These are phyloP conservation scores for Populus ilicifolia DNA, from an alignment of 345 rosid species.

Conservation along the genomic window DNA sequence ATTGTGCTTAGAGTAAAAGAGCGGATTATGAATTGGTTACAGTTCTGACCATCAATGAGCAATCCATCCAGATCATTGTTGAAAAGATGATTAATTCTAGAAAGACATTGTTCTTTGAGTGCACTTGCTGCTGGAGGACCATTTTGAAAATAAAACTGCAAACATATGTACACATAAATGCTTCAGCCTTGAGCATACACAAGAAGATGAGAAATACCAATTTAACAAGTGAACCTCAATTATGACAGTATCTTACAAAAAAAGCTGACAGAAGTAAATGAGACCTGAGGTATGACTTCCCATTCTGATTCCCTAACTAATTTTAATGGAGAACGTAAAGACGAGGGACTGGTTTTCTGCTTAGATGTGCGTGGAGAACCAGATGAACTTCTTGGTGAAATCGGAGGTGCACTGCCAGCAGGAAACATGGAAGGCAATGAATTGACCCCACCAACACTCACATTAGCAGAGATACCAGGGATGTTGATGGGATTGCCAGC, in stretches of 20 bases:
- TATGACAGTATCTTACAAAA: conserved; percentile 1
- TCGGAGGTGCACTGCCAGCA: conserved; percentile 30
- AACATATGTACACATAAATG: background rate
- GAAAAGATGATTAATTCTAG: conserved; percentile 18
- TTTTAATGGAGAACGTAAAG: conserved; percentile 21
- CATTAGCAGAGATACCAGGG: background rate
- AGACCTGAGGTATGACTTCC: conserved; percentile 34
- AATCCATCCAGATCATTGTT: conserved; percentile 20
- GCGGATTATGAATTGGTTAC: background rate
- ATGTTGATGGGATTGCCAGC: conserved; percentile 13
- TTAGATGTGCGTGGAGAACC: conserved; percentile 29
- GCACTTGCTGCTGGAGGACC: conserved; percentile 28
- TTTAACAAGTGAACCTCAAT: background rate
- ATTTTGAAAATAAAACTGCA: conserved; percentile 33
- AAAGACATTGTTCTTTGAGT: conserved; percentile 24
- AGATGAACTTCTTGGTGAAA: conserved; percentile 32
- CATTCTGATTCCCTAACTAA: conserved; percentile 14
- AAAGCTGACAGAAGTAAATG: conserved; percentile 7
- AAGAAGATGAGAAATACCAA: background rate
- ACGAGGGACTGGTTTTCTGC: conserved; percentile 26
- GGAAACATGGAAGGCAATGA: conserved; percentile 28
- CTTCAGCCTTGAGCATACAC: background rate
- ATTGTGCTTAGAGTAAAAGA: background rate
- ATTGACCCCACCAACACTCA: conserved; percentile 8
- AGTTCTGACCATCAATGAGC: conserved; percentile 21